phyloP scores from a whole-genome alignment of 2,329 filamentous ascomycete genomes.

The Alternaria rosae region DNA sequence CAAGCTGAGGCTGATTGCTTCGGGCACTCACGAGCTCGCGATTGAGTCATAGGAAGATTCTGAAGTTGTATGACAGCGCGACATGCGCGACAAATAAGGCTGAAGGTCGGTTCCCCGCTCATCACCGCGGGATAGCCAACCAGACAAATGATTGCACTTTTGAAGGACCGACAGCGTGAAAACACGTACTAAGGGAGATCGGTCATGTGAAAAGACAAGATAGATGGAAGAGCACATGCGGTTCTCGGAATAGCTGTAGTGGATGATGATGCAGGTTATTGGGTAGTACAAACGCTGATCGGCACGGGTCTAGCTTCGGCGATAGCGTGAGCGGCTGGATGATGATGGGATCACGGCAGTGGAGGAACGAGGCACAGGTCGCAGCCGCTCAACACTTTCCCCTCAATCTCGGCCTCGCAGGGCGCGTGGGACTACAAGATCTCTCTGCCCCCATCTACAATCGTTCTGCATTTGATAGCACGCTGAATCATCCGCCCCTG shows the following conservation, averaged over 20 bases:
- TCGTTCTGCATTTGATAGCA: not conserved
- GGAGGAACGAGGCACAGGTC: slow-evolving; percentile 9
- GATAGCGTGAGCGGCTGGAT: slow-evolving; percentile 7
- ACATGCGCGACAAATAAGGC: not conserved
- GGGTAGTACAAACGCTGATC: slow-evolving; percentile 2
- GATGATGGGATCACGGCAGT: slow-evolving; percentile 6
- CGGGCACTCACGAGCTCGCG: not conserved
- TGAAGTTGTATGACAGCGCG: not conserved
- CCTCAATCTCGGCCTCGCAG: not conserved
- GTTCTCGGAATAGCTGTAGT: not conserved
- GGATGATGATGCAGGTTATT: slow-evolving; percentile 1
- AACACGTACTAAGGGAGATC: not conserved
- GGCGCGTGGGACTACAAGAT: not conserved
- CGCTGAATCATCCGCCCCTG: not conserved
- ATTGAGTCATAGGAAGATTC: not conserved
- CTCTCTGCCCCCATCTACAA: not conserved
- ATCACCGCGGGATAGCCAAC: not conserved
- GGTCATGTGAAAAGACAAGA: not conserved
- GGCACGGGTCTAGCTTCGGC: slow-evolving; percentile 7
- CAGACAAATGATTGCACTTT: not conserved
- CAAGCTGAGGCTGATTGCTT: not conserved
- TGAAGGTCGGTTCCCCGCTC: slow-evolving; percentile 1
- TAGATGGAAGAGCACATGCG: not conserved
- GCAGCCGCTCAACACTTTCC: slow-evolving; percentile 11
- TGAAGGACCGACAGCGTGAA: not conserved